These are phyloP conservation scores for Cercophora samala DNA, from an alignment of 495 filamentous ascomycete species.

Conservation along the genomic window DNA sequence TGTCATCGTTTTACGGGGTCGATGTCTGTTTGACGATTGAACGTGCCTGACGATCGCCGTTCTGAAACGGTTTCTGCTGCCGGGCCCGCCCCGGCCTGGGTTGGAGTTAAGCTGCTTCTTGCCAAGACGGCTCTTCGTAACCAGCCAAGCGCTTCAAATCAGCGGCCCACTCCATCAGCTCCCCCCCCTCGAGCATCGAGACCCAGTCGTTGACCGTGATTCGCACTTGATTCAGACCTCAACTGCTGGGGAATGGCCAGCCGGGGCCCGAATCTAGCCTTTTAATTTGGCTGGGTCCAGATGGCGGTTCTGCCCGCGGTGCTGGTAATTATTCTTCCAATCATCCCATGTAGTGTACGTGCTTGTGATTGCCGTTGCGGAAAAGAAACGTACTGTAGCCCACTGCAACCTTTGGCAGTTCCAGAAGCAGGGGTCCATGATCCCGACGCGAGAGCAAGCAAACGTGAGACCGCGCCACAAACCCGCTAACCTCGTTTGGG, in stretches of 20 bases:
- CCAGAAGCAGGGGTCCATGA: conserved; percentile 8
- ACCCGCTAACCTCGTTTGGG: conserved; percentile 30
- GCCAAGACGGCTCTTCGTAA: conserved; percentile 22
- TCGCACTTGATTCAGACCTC: conserved; percentile 17
- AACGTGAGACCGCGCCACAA: conserved; percentile 29
- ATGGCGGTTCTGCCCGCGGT: no score
- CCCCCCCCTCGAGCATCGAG: conserved; percentile 11
- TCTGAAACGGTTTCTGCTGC: conserved; percentile 36
- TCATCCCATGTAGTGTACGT: no score
- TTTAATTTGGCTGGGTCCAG: no score
- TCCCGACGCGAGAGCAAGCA: conserved; percentile 7
- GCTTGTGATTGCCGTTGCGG: no score
- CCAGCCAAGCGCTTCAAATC: conserved; percentile 18
- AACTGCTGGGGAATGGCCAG: not conserved
- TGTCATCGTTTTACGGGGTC: not conserved
- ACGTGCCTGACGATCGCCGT: conserved; percentile 32
- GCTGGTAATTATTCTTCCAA: not conserved
- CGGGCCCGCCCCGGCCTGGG: conserved; percentile 23
- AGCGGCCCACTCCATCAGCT: not conserved
- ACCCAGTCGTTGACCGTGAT: conserved; percentile 19
- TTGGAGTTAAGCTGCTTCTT: conserved; percentile 14
- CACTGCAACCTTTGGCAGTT: not conserved
- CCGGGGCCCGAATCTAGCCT: not conserved
- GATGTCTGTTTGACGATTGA: conserved; percentile 12
- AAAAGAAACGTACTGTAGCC: not conserved